Conservation (phyloP, 2,329 filamentous ascomycete genomes). For the Calonectria multiphialidica region DNA sequence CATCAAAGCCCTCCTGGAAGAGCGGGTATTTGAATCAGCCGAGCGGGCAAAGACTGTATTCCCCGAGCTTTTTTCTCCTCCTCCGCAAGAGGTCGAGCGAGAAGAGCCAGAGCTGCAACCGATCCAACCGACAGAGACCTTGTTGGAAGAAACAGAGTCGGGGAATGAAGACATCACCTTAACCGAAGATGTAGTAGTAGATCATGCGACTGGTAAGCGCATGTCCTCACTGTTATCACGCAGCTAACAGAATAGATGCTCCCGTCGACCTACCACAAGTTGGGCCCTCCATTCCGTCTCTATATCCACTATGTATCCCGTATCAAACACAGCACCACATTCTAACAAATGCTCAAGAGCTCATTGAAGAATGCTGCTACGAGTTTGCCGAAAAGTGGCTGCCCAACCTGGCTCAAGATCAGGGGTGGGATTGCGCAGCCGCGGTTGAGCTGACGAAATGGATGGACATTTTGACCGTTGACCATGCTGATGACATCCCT, state of each 20-base stretch:
- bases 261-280: neutral
- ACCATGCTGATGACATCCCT: neutral
- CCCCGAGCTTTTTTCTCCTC: neutral
- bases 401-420: neutral
- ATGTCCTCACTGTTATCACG: neutral
- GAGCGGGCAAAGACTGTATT: neutral
- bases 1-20: neutral
- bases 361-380: slow-evolving; percentile 12
- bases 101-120: neutral
- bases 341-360: neutral
- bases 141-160: neutral
- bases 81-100: neutral
- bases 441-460: slow-evolving; percentile 10
- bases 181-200: neutral
- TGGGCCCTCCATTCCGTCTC: neutral
- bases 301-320: slow-evolving; percentile 5
- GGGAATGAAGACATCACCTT: neutral
- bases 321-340: slow-evolving; percentile 4
- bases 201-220: neutral
- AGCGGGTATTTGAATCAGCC: neutral
- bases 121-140: neutral
- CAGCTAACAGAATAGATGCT: neutral
- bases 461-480: neutral
- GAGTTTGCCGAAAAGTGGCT: slow-evolving; percentile 10
- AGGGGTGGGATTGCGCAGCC: slow-evolving; percentile 3